phyloP scores from a whole-genome alignment of 345 rosid species.

The Euphorbia lathyris region DNA sequence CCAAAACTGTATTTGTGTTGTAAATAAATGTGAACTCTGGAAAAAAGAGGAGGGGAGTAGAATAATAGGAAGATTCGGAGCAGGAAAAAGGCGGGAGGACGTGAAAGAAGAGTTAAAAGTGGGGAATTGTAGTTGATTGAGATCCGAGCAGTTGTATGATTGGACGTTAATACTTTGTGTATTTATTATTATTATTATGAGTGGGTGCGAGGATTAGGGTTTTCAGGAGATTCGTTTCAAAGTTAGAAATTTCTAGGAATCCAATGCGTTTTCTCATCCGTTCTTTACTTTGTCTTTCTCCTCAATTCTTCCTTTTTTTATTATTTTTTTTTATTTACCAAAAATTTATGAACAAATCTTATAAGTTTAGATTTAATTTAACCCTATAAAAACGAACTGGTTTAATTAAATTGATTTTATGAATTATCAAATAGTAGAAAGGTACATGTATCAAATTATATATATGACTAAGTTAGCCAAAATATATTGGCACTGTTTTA shows the following conservation, averaged over 20 bases:
- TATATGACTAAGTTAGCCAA: no score
- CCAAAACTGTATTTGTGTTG: no score
- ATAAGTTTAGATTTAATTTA: no score
- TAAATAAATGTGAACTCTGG: no score
- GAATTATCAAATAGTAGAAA: no score
- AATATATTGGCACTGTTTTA: no score
- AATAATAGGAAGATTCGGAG: background rate
- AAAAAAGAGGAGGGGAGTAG: no score
- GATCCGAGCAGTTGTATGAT: slow-evolving; percentile 19
- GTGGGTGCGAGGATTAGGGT: background rate
- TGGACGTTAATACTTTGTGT: slow-evolving; percentile 23
- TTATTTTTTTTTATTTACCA: background rate
- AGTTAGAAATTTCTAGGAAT: slow-evolving; percentile 3
- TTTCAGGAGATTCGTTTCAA: slow-evolving; percentile 26
- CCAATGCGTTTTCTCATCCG: background rate
- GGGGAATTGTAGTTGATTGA: background rate
- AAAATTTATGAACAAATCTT: no score
- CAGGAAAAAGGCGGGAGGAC: slow-evolving; percentile 31
- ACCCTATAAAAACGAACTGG: no score
- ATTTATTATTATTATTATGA: background rate
- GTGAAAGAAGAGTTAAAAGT: slow-evolving; percentile 13
- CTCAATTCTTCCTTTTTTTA: background rate
- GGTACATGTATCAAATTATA: no score
- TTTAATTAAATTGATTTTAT: no score
- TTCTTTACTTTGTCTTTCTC: background rate